Conservation (phyloP, 148 eudicot genomes). For the Spergularia bocconei region DNA sequence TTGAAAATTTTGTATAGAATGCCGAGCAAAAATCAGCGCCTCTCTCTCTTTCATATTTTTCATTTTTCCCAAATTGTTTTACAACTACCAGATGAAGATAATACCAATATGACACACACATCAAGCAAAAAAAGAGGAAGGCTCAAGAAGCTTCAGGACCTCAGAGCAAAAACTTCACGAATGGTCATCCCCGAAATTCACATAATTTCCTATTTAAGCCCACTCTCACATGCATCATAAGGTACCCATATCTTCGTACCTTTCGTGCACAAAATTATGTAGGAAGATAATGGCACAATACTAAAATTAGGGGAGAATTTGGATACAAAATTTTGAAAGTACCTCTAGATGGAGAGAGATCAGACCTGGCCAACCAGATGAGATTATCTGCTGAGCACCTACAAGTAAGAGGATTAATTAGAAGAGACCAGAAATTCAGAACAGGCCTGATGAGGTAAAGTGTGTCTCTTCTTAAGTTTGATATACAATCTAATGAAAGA, state of each 20-base stretch:
- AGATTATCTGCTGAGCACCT: constrained; percentile 78
- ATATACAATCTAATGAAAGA: background rate
- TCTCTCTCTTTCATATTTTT: too few species aligned
- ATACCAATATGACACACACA: background rate
- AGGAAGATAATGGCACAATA: background rate
- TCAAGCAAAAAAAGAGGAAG: background rate
- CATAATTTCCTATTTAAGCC: background rate
- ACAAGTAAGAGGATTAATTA: constrained; percentile 14
- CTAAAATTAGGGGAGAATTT: background rate
- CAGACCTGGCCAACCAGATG: constrained; percentile 88
- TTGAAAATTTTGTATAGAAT: too few species aligned
- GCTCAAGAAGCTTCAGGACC: too few species aligned
- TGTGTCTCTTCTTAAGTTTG: background rate
- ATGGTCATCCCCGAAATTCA: background rate
- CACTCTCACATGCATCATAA: background rate
- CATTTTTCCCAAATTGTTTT: background rate
- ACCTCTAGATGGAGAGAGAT: constrained; percentile 76
- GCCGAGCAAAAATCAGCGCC: too few species aligned
- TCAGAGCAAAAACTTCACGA: too few species aligned
- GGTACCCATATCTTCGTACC: background rate
- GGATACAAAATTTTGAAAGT: background rate
- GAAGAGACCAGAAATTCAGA: background rate
- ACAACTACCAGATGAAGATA: background rate
- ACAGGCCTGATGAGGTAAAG: background rate
- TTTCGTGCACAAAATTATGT: background rate